Percentiles rank a stretch among this genome's conserved stretches.
Conservation (phyloP, 306 rosid genomes). For the Ochetophila trinervis region DNA sequence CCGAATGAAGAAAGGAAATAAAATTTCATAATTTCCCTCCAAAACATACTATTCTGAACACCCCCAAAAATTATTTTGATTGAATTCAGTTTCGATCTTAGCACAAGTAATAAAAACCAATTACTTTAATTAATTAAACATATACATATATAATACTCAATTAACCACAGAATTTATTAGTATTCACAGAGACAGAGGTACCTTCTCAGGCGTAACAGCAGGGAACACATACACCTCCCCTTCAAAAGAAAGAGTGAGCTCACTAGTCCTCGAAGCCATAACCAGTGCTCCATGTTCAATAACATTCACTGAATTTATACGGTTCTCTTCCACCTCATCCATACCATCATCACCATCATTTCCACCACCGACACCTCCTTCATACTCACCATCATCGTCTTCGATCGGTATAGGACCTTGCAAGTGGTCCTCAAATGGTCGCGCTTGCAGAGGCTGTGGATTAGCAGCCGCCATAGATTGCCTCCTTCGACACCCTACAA, state of each 20-base stretch:
- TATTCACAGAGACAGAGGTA: constrained; percentile 10
- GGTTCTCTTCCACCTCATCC: constrained; percentile 60
- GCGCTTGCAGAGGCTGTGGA: constrained; percentile 66
- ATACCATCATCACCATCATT: constrained; percentile 40
- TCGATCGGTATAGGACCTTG: constrained; percentile 28
- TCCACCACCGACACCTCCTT: constrained; percentile 29
- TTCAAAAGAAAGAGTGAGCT: constrained; percentile 93
- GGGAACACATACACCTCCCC: constrained; percentile 97
- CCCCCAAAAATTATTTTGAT: no score
- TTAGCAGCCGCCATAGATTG: constrained; percentile 61
- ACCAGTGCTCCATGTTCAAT: constrained; percentile 44
- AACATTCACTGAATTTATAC: constrained; percentile 42
- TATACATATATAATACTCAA: background rate
- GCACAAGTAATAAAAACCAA: background rate
- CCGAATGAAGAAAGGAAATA: no score
- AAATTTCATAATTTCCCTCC: no score
- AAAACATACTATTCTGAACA: no score
- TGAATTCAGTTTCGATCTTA: no score
- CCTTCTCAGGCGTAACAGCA: constrained; percentile 85
- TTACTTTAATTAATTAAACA: background rate
- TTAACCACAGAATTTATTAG: background rate
- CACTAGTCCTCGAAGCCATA: constrained; percentile 68
- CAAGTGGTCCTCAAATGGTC: constrained; percentile 48
- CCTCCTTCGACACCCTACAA: constrained; percentile 7
- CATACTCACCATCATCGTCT: constrained; percentile 56